Percentiles rank a stretch among this genome's conserved stretches.
Evolutionary conservation across 83 land plant species (phyloP).

Genomic region (Picea mariana): DNA sequence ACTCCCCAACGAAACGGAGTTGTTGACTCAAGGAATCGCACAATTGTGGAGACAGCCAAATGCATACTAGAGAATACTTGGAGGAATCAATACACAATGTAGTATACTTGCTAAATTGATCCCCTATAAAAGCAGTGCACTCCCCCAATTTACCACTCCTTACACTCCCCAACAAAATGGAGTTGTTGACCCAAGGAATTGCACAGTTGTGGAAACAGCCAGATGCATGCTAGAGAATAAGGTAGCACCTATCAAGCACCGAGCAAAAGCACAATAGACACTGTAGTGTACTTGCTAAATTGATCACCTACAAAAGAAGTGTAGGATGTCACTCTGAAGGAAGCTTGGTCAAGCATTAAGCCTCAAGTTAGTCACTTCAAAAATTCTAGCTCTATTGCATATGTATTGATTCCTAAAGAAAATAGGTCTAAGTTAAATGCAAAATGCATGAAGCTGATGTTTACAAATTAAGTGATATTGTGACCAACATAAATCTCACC

Average conservation of each 20-base stretch:
- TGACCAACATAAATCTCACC: constrained; percentile 3
- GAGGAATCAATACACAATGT: no score
- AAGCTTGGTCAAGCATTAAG: constrained; percentile 13
- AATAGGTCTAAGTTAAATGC: constrained; percentile 17
- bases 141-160: constrained; percentile 11
- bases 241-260: not conserved
- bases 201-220: constrained; percentile 20
- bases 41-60: no score
- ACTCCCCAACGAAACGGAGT: no score
- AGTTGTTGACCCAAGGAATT: constrained; percentile 18
- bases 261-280: constrained; percentile 19
- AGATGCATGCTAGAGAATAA: constrained; percentile 17
- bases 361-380: constrained; percentile 9
- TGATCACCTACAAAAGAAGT: constrained; percentile 19
- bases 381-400: constrained; percentile 19
- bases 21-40: no score
- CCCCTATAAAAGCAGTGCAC: no score
- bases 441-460: constrained; percentile 6
- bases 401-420: constrained; percentile 14
- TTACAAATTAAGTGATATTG: not conserved
- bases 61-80: no score
- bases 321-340: not conserved
- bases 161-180: constrained; percentile 35
- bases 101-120: no score
- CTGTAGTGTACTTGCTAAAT: constrained; percentile 19